Base-by-base conservation (phyloP, 805 yeast species). In the Kodamaea jinghongensis region DNA sequence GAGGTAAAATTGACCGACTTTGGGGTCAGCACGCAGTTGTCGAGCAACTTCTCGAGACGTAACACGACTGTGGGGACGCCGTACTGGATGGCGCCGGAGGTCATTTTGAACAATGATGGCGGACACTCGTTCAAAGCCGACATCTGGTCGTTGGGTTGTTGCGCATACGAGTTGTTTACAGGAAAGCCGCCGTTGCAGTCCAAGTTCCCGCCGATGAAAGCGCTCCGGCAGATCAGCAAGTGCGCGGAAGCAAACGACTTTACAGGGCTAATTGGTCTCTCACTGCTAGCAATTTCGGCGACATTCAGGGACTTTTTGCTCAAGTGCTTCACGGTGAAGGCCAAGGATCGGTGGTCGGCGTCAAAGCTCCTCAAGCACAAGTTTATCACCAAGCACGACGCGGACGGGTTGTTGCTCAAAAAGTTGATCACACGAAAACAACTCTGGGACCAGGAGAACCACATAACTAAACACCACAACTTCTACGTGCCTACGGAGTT, bases 131-230 rank as follows among this genome's bases (percentile, higher is more conserved):
- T 45, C 47, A 73, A 78, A 37, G 90, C 91, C 0, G 93, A 84
- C 58, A 73, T 84, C 3, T 84, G 93, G 93, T 81, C 87, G 6
- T 62, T 84, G 43, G 93, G 91, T 1, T 83, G 87, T 44, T 84
- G 91, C 26, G 79, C 86, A 2, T 80, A 80, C 41, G 95, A 85
- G 54, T 60, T 85, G 45, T 81, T 83, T 9, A 70, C 70, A 22
- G 88, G 90, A 0, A 81, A 74, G 48, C 93, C 95, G 1, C 93
- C 95, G 7, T 56, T 81, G 25, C 74, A 69, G 43, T 58, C 48
- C 22, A 55, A 54, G 11, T 60, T 48, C 43, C 52, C 71, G 1
- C 73, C 75, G 3, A 68, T 70, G 75, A 65, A 62, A 46, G 75
- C 75, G 7, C 53, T 70, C n/a, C 45, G 71, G 37, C 55, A 56